Evolutionary conservation across 2,329 filamentous ascomycete species (phyloP), one percentile per base, ranked within the genome.

Genomic region (Phyllosticta paracitricarpa): DNA sequence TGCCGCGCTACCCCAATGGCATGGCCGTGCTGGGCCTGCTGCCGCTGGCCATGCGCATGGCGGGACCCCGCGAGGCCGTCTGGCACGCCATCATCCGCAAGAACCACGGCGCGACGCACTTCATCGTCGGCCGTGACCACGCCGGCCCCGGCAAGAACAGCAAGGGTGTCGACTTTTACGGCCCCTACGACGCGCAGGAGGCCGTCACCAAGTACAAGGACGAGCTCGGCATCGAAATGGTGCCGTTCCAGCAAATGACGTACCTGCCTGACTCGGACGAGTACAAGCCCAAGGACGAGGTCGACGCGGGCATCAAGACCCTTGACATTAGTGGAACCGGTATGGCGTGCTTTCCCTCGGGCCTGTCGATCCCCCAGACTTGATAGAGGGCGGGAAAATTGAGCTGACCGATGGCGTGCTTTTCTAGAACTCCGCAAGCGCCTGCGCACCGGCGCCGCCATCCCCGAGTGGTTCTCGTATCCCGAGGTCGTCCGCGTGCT

Each of bases 41-140:
- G 60, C 92, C 92, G 63, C 84, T 99, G 66, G 94, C 94, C 70
- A 99, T 99, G 94, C 89, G 94, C 74, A 99, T 99, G 94, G 94
- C 91, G 73, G 94, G 94, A 70, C 94, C 94, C 65, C 90, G 94
- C 68, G 94, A 99, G 82, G 94, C 94, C 68, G 91, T 99, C 79
- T 99, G 94, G 94, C 94, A 99, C 82, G 94, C 94, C 72, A 96
- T 99, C 72, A 99, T 99, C 82, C 91, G 94, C 75, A 99, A 97
- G 87, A 99, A 99, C 79, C 92, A 97, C 80, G 94, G 94, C 71
- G 91, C 93, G 56, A 97, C 94, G 17, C 94, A 99, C 83, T 99
- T 99, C 82, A 99, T 99, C 70, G 92, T 99, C 67, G 94, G 94
- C 64, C 91, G 94, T 80, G 94, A 99, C 79, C 94, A 99, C 79